Conservation (phyloP, 1,139 yeast genomes). For the Zygosaccharomyces pseudobailii region DNA sequence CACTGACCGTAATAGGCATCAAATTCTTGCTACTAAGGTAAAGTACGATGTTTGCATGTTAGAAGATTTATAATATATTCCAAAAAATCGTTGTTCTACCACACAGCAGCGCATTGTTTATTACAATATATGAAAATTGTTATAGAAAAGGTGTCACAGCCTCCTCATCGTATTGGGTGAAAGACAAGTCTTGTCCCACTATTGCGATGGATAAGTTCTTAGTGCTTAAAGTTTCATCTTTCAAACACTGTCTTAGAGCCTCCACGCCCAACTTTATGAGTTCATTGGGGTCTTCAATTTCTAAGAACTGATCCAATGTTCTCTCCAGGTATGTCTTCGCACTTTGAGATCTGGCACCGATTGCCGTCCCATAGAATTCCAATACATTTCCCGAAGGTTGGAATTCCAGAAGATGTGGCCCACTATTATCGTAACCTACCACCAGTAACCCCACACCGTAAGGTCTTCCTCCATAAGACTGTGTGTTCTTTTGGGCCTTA, state of each 20-base stretch:
- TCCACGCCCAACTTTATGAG: conserved; percentile 82
- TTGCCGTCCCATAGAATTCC: conserved; percentile 90
- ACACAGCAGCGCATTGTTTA: conserved; percentile 2
- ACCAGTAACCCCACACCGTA: conserved; percentile 93
- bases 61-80: too few relatives aligned
- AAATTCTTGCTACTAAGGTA: too few relatives aligned
- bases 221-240: conserved; percentile 82
- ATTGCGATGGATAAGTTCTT: conserved; percentile 87
- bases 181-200: conserved; percentile 74
- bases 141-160: conserved; percentile 58
- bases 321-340: conserved; percentile 94
- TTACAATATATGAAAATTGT: conserved; percentile 4
- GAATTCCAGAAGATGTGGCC: conserved; percentile 91
- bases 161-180: conserved; percentile 80
- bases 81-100: not conserved
- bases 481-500: conserved; percentile 96
- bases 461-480: conserved; percentile 92
- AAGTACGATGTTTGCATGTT: too few relatives aligned
- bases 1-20: too few relatives aligned
- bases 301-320: conserved; percentile 61
- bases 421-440: conserved; percentile 91
- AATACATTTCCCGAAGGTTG: conserved; percentile 92
- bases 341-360: conserved; percentile 98
- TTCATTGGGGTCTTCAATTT: conserved; percentile 58
- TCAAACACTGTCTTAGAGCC: conserved; percentile 90